These are phyloP conservation scores for Fusarium caatingaense DNA, from an alignment of 2,329 filamentous ascomycete species.

Conservation along the genomic window DNA sequence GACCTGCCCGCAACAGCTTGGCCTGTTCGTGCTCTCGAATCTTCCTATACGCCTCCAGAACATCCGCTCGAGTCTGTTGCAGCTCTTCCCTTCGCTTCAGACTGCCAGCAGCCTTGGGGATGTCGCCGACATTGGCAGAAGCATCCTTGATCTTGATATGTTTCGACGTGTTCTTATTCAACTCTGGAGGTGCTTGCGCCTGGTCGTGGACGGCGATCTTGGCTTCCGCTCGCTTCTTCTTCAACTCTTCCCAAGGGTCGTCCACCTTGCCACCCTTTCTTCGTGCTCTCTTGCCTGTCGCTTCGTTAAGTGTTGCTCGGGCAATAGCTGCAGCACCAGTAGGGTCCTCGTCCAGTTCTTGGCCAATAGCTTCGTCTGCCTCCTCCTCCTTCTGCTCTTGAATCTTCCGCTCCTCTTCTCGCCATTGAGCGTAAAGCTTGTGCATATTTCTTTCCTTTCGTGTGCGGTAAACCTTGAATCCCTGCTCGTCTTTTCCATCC, in stretches of 20 bases:
- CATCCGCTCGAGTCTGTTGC: constrained; percentile 50
- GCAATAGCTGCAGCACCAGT: constrained; percentile 61
- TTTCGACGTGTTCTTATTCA: constrained; percentile 62
- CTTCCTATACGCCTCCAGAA: constrained; percentile 55
- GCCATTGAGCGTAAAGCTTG: constrained; percentile 82
- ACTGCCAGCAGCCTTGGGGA: constrained; percentile 55
- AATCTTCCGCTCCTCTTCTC: constrained; percentile 72
- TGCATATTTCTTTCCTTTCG: constrained; percentile 87
- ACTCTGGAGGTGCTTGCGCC: constrained; percentile 79
- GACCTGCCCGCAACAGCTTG: constrained; percentile 42
- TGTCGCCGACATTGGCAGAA: constrained; percentile 51
- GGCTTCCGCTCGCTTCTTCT: constrained; percentile 70
- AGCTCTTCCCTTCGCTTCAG: constrained; percentile 55
- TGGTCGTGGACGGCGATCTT: constrained; percentile 67
- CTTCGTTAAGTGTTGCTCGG: constrained; percentile 54
- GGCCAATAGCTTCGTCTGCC: constrained; percentile 71
- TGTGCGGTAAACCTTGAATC: constrained; percentile 76
- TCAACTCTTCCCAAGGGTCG: constrained; percentile 83
- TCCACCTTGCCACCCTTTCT: constrained; percentile 65
- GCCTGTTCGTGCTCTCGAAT: constrained; percentile 54
- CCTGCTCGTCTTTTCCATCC: constrained; percentile 71
- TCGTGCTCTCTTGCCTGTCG: constrained; percentile 55
- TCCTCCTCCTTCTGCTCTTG: constrained; percentile 74
- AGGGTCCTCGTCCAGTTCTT: constrained; percentile 70
- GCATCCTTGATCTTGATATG: constrained; percentile 52